phyloP scores from a whole-genome alignment of 73 alveolate genomes.

The Tetrahymena thermophila region DNA sequence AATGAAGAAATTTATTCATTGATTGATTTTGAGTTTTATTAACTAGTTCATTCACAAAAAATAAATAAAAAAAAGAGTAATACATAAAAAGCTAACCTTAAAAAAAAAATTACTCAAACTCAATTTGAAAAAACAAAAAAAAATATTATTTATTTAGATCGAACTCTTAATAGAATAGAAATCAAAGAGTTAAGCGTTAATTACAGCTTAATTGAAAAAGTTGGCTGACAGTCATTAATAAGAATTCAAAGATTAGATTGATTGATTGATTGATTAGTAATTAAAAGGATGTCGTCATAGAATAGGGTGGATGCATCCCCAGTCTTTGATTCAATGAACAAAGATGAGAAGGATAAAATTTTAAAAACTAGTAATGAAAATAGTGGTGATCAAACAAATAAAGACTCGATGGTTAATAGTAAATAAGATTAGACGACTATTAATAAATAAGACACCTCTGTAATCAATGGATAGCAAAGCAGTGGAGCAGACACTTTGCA shows the following conservation, averaged over 20 bases:
- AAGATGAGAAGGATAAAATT: background rate
- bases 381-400: conserved; percentile 1
- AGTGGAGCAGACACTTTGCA: background rate
- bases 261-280: background rate
- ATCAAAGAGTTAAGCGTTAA: background rate
- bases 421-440: background rate
- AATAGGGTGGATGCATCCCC: background rate
- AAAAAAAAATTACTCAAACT: background rate
- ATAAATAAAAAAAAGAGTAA: background rate
- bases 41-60: too few species aligned
- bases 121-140: background rate
- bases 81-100: background rate
- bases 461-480: background rate
- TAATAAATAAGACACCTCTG: background rate
- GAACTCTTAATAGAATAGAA: background rate
- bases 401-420: background rate
- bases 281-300: background rate
- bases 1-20: background rate
- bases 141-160: background rate
- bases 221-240: background rate
- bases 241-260: background rate
- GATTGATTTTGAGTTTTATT: background rate
- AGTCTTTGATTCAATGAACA: background rate
- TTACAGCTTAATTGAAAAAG: background rate
- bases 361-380: background rate